These are phyloP conservation scores for Podospora anserina DNA, from an alignment of 495 filamentous ascomycete genomes.

Conservation along the genomic window DNA sequence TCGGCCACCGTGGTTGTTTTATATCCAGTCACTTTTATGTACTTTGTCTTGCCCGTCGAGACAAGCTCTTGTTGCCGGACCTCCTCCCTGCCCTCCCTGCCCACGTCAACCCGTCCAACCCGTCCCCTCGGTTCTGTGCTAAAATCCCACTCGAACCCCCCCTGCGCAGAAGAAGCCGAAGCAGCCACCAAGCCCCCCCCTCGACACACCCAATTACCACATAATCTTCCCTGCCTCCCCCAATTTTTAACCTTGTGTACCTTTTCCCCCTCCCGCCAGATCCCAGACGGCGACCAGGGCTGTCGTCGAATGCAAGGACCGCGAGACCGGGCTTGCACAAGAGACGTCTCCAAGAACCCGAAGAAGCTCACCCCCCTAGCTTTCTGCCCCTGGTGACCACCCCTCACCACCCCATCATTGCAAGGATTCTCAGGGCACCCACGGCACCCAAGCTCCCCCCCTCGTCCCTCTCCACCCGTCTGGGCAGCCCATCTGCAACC, in stretches of 20 bases:
- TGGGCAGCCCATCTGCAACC: constrained; percentile 16
- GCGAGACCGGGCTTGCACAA: constrained; percentile 25
- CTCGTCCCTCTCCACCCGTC: constrained; percentile 6
- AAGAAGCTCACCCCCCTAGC: constrained; percentile 14
- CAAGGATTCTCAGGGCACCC: constrained; percentile 18
- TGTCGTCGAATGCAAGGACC: constrained; percentile 21
- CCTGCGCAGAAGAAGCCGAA: constrained; percentile 20
- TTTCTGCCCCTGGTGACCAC: constrained; percentile 7
- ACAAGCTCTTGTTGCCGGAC: constrained; percentile 11
- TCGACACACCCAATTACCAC: constrained; percentile 24
- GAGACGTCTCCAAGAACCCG: constrained; percentile 18
- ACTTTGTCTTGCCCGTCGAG: not conserved
- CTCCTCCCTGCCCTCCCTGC: constrained; percentile 23
- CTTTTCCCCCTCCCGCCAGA: constrained; percentile 25
- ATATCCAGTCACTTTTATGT: no score
- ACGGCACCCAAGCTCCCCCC: not conserved
- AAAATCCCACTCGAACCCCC: constrained; percentile 23
- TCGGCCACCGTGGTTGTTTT: not conserved
- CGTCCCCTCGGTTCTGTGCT: constrained; percentile 29
- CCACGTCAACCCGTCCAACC: constrained; percentile 22
- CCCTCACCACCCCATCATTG: constrained; percentile 13
- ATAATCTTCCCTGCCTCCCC: constrained; percentile 26
- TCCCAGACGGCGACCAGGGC: constrained; percentile 32
- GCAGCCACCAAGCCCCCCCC: constrained; percentile 32
- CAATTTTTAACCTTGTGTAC: constrained; percentile 28